Evolutionary conservation across 192 early-diverging fungal genomes (phyloP), one percentile per base, ranked within the genome.

Genomic region (Rhizophagus sp.): DNA sequence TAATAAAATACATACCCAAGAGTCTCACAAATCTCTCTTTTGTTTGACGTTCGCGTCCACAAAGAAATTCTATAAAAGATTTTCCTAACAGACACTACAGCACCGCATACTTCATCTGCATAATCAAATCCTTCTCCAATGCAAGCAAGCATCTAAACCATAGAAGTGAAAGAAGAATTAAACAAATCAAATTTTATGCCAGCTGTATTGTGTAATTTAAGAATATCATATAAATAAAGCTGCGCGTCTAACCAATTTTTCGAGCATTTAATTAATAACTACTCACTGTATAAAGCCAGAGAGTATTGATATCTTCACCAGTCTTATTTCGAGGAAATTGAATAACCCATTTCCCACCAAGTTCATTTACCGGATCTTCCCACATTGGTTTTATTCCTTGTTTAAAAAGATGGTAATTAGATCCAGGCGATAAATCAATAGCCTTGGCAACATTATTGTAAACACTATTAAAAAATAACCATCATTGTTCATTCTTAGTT

Each of bases 321-420:
- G 90, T 88, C 79, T 92, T 92, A 72, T 84, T 87, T 80, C 93
- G 89, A 69, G 90, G 89, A 72, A 96, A 84, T 76, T 90, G 87
- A 73, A 94, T 87, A 70, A 91, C 90, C 94, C 96, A 98, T 84
- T 96, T 97, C 50, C 97, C 97, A 77, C 97, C 97, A 44, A 96
- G 86, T 62, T 85, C 89, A 90, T 99, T 99, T 57, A 87, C 90
- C 13, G 91, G 84, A 81, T 99, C 97, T 86, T 99, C 97, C 97
- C 97, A 97, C 91, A 93, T 92, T 11, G 97, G 97, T 83, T 91
- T 90, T 76, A 98, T 87, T 25, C 96, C 96, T 67, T 93, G 87
- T 86, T 96, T 95, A 90, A 99, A 99, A 75, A 98, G 81, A 76
- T 97, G 96, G 84, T 96, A 98, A 88, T 99, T 97, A 67, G 95